Percentiles rank a stretch among this genome's conserved stretches.
Conservation (phyloP, 495 filamentous ascomycete genomes). For the Podospora pseudopauciseta region DNA sequence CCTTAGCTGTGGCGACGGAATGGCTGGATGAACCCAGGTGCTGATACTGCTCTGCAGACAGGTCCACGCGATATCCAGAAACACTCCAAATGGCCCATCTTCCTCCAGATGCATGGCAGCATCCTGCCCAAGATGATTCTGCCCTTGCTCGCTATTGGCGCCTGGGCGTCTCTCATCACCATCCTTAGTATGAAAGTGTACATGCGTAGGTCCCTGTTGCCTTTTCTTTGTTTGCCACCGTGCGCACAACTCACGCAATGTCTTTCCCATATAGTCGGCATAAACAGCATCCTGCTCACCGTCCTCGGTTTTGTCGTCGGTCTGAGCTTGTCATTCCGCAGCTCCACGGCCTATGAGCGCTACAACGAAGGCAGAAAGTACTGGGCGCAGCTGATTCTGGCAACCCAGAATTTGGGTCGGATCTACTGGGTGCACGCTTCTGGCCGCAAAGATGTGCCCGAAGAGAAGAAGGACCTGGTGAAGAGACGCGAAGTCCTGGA, state of each 20-base stretch:
- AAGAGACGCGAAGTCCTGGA: constrained; percentile 67
- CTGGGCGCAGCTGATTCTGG: constrained; percentile 70
- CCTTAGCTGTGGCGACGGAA: not conserved
- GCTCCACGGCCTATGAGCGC: constrained; percentile 59
- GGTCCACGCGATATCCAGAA: constrained; percentile 67
- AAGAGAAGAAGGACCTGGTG: constrained; percentile 28
- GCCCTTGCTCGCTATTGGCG: constrained; percentile 61
- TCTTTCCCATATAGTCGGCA: constrained; percentile 41
- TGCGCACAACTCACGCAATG: not conserved
- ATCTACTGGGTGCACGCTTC: constrained; percentile 73
- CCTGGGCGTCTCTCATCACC: constrained; percentile 69
- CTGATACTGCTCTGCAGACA: constrained; percentile 32
- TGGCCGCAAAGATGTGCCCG: constrained; percentile 55
- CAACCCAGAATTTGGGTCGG: constrained; percentile 69
- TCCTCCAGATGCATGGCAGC: constrained; percentile 75
- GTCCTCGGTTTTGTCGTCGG: constrained; percentile 88
- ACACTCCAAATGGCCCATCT: constrained; percentile 79
- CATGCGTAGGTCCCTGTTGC: constrained; percentile 45
- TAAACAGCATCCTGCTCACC: constrained; percentile 70
- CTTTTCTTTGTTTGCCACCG: not conserved
- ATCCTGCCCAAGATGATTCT: constrained; percentile 78
- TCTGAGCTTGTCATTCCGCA: constrained; percentile 77
- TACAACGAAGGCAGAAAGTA: constrained; percentile 72
- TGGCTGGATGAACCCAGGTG: not conserved
- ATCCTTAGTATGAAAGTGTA: constrained; percentile 41